These are phyloP conservation scores for Exophiala sideris DNA, from an alignment of 2,329 filamentous ascomycete genomes.

Conservation along the genomic window DNA sequence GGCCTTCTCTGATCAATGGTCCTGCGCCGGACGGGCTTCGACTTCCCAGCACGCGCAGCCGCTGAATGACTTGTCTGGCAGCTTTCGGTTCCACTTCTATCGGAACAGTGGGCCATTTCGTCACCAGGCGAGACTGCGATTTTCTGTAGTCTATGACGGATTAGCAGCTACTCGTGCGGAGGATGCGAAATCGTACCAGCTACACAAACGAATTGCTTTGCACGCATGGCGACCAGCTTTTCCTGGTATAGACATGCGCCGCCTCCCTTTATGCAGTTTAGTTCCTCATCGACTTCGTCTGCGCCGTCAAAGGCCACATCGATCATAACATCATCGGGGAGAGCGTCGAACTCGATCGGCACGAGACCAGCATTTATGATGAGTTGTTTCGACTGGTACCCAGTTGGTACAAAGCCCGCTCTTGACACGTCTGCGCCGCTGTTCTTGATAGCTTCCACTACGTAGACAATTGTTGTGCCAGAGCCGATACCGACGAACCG, in stretches of 20 bases:
- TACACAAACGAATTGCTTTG: constrained; percentile 82
- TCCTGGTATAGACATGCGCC: constrained; percentile 98
- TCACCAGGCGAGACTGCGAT: constrained; percentile 69
- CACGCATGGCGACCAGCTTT: constrained; percentile 84
- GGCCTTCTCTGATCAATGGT: constrained; percentile 61
- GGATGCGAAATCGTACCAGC: constrained; percentile 57
- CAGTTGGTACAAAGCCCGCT: constrained; percentile 89
- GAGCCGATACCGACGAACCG: constrained; percentile 63
- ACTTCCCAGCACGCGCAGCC: constrained; percentile 71
- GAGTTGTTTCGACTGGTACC: constrained; percentile 83
- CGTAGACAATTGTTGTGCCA: constrained; percentile 64
- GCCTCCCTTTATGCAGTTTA: constrained; percentile 97
- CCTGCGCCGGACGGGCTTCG: constrained; percentile 52
- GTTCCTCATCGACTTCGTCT: constrained; percentile 89
- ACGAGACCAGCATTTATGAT: constrained; percentile 75
- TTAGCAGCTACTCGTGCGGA: constrained; percentile 1
- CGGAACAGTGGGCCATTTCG: constrained; percentile 78
- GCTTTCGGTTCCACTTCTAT: constrained; percentile 90
- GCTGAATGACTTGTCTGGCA: constrained; percentile 69
- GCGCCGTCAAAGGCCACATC: constrained; percentile 96
- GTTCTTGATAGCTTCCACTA: constrained; percentile 61
- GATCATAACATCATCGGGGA: constrained; percentile 63
- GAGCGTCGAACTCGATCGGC: constrained; percentile 72
- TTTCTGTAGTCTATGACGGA: constrained; percentile 76
- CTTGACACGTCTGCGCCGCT: constrained; percentile 43